phyloP scores from a whole-genome alignment of 2,329 filamentous ascomycete genomes.

The Sodiomyces alkalinus region DNA sequence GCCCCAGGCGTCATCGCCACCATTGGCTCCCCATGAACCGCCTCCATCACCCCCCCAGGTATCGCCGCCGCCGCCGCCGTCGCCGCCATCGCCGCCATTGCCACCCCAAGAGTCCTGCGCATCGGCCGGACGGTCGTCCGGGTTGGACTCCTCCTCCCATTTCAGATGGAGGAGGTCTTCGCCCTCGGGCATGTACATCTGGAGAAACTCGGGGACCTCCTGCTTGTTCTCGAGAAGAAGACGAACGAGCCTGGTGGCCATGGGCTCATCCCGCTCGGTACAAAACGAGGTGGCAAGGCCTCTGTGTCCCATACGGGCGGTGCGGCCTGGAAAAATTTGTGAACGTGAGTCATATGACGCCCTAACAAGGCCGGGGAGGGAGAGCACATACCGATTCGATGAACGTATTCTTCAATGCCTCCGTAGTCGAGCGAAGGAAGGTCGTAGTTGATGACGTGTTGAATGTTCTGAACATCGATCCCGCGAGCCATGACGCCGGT shows the following conservation, averaged over 20 bases:
- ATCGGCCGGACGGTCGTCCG: slow-evolving; percentile 20
- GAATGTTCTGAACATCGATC: slow-evolving; percentile 73
- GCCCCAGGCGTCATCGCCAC: slow-evolving; percentile 3
- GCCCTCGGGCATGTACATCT: slow-evolving; percentile 42
- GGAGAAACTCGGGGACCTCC: slow-evolving; percentile 67
- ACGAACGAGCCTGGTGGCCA: slow-evolving; percentile 63
- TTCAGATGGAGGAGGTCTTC: slow-evolving; percentile 23
- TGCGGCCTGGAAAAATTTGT: slow-evolving; percentile 47
- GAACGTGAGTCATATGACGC: slow-evolving; percentile 3
- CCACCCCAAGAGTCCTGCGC: slow-evolving; percentile 9
- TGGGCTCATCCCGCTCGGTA: slow-evolving; percentile 58
- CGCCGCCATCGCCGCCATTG: slow-evolving; percentile 7
- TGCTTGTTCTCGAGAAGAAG: slow-evolving; percentile 70
- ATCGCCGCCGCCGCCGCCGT: slow-evolving; percentile 1
- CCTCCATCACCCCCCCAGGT: slow-evolving; percentile 1
- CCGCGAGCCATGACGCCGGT: slow-evolving; percentile 81
- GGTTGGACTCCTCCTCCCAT: slow-evolving; percentile 41
- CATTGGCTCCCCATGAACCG: too few species aligned
- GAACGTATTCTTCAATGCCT: slow-evolving; percentile 87
- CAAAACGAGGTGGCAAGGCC: slow-evolving; percentile 74
- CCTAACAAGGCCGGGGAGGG: slow-evolving; percentile 4
- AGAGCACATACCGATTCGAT: slow-evolving; percentile 61
- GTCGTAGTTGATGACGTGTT: slow-evolving; percentile 90
- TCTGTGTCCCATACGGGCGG: slow-evolving; percentile 78
- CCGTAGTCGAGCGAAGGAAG: slow-evolving; percentile 59